phyloP scores from a whole-genome alignment of 2,329 filamentous ascomycete species.

The Neofusicoccum kwambonambiense region DNA sequence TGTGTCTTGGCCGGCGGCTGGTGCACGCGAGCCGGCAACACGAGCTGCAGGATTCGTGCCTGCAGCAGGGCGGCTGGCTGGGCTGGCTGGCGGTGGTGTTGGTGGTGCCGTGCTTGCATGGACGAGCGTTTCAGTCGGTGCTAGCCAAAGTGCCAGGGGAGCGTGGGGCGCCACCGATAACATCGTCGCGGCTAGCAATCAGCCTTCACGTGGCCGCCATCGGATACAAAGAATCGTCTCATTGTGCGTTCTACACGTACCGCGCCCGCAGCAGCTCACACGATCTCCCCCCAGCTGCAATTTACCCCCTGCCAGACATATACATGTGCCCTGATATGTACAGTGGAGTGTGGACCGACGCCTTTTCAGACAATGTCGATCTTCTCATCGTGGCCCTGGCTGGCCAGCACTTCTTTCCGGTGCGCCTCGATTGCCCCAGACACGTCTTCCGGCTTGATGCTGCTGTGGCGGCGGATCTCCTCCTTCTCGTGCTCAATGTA shows the following conservation, averaged over 20 bases:
- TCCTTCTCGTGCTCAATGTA: slow-evolving; percentile 50
- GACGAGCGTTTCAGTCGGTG: background rate
- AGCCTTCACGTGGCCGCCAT: background rate
- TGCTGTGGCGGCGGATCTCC: slow-evolving; percentile 22
- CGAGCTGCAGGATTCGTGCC: background rate
- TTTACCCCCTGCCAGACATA: too few relatives aligned
- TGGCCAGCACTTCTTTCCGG: background rate
- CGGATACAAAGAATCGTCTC: too few relatives aligned
- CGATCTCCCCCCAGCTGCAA: too few relatives aligned
- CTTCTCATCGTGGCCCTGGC: background rate
- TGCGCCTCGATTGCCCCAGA: slow-evolving; percentile 20
- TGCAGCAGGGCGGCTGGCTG: background rate
- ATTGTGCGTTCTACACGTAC: too few relatives aligned
- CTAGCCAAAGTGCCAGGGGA: background rate
- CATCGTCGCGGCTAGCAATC: background rate
- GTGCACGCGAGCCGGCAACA: background rate
- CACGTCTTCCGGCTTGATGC: slow-evolving; percentile 15
- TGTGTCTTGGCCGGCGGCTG: background rate
- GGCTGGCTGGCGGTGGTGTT: background rate
- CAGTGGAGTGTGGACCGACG: too few relatives aligned
- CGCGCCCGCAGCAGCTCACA: too few relatives aligned
- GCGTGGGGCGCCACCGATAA: background rate
- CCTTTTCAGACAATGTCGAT: background rate
- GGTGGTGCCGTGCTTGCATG: background rate
- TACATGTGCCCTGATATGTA: too few relatives aligned